Conservation (phyloP, 768 basidiomycete species). For the Russula sp. region DNA sequence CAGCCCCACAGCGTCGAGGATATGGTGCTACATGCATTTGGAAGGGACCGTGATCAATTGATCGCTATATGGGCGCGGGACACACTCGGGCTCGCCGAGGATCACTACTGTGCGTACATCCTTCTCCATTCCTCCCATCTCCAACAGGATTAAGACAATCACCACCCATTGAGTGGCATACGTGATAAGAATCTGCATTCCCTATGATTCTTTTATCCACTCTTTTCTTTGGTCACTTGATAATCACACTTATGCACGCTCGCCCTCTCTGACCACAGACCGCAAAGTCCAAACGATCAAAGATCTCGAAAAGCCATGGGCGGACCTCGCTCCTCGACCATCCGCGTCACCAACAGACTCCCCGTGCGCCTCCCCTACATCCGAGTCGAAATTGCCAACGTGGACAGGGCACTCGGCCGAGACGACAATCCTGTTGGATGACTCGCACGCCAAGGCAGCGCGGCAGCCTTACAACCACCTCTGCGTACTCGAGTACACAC, state of each 20-base stretch:
- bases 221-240: constrained; percentile 20
- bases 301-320: constrained; percentile 65
- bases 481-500: constrained; percentile 63
- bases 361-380: background rate
- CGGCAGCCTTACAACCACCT: constrained; percentile 80
- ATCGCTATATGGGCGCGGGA: constrained; percentile 75
- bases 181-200: constrained; percentile 21
- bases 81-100: constrained; percentile 55
- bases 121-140: background rate
- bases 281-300: constrained; percentile 56
- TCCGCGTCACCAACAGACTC: background rate
- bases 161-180: background rate
- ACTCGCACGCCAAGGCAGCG: constrained; percentile 46
- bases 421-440: constrained; percentile 46
- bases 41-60: constrained; percentile 33
- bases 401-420: constrained; percentile 33
- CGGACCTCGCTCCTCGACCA: constrained; percentile 26
- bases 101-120: constrained; percentile 55
- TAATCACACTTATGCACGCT: background rate
- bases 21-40: constrained; percentile 65
- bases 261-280: constrained; percentile 8
- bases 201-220: background rate
- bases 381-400: background rate
- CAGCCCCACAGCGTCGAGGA: constrained; percentile 69
- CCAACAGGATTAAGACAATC: background rate